Conservation (phyloP, 176 grass and related monocot genomes). For the Raddia distichophylla region DNA sequence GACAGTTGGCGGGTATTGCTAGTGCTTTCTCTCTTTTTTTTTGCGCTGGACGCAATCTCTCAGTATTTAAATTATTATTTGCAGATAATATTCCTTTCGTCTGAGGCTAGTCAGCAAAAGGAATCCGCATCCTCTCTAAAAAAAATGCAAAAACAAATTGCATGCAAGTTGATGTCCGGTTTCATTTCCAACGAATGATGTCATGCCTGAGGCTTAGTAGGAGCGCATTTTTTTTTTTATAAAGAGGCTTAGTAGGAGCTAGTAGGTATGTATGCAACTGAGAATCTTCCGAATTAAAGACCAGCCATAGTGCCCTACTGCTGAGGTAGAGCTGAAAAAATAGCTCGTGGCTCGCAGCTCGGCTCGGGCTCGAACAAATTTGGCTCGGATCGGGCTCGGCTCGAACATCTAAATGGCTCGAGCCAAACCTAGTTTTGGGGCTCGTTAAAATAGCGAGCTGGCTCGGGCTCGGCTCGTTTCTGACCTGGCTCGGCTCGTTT, state of each 20-base stretch:
- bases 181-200: conserved; percentile 28
- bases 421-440: no score
- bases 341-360: no score
- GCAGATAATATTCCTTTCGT: background rate
- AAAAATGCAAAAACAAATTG: background rate
- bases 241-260: no score
- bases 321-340: no score
- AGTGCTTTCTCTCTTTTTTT: background rate
- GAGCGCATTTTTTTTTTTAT: no score
- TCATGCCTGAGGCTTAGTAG: conserved; percentile 5
- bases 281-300: conserved; percentile 19
- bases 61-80: background rate
- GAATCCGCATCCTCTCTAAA: background rate
- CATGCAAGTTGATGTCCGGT: background rate
- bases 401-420: no score
- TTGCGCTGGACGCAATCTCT: background rate
- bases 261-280: background rate
- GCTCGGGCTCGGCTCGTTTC: no score
- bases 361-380: no score
- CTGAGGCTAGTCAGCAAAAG: conserved; percentile 6
- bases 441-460: no score
- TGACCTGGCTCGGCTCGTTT: no score
- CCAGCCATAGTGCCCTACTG: no score
- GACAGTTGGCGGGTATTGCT: background rate
- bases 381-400: no score